These are phyloP conservation scores for Aspergillus panamensis DNA, from an alignment of 495 filamentous ascomycete species.

Conservation along the genomic window DNA sequence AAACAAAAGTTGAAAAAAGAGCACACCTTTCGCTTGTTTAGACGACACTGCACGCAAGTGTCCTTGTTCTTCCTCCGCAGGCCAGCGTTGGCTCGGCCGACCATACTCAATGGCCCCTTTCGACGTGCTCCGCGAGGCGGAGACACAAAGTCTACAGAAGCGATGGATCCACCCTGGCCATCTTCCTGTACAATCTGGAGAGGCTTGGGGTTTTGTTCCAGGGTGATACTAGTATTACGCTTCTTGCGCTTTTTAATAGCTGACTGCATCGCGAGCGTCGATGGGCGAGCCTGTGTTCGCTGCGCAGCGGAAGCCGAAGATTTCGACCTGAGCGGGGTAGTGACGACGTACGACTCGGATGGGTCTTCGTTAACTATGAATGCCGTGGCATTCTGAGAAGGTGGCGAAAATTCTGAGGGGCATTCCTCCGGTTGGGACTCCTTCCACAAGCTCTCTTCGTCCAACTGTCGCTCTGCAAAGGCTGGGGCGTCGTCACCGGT, in stretches of 20 bases:
- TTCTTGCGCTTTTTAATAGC: slow-evolving; percentile 44
- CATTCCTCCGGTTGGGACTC: slow-evolving; percentile 26
- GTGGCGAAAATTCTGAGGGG: slow-evolving; percentile 27
- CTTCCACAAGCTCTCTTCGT: slow-evolving; percentile 37
- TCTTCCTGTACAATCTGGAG: slow-evolving; percentile 49
- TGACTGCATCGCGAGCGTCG: slow-evolving; percentile 37
- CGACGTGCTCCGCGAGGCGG: slow-evolving; percentile 46
- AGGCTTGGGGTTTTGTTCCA: slow-evolving; percentile 37
- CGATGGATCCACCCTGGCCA: slow-evolving; percentile 45
- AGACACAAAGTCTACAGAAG: slow-evolving; percentile 48
- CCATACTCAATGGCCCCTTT: slow-evolving; percentile 45
- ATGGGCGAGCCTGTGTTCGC: slow-evolving; percentile 28
- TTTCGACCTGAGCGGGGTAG: slow-evolving; percentile 29
- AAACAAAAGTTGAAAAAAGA: not conserved
- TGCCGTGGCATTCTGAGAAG: slow-evolving; percentile 30
- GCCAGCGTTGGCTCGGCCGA: slow-evolving; percentile 45
- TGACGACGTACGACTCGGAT: slow-evolving; percentile 30
- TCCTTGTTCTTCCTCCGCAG: slow-evolving; percentile 48
- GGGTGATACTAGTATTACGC: slow-evolving; percentile 27
- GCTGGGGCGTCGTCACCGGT: slow-evolving; percentile 34
- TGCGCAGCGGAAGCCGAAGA: slow-evolving; percentile 28
- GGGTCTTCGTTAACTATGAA: slow-evolving; percentile 42
- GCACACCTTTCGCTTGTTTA: slow-evolving; percentile 49
- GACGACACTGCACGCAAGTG: slow-evolving; percentile 46
- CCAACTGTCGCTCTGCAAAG: slow-evolving; percentile 33